phyloP scores from a whole-genome alignment of 2,329 filamentous ascomycete genomes.

The Ascochyta pisi region DNA sequence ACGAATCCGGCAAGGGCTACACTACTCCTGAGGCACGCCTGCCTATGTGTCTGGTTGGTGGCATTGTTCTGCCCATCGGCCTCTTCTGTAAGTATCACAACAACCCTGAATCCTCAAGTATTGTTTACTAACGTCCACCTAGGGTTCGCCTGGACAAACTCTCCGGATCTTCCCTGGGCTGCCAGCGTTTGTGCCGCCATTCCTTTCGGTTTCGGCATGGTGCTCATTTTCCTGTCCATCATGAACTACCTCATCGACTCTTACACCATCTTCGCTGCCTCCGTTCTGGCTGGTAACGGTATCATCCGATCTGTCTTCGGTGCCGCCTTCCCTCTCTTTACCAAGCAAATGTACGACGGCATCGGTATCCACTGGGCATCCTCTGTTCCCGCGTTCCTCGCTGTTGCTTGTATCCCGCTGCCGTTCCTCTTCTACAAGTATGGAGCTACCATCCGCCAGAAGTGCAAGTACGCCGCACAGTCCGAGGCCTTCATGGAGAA shows the following conservation, averaged over 20 bases:
- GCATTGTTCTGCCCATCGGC: slow-evolving; percentile 64
- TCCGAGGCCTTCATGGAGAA: slow-evolving; percentile 66
- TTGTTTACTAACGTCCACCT: not conserved
- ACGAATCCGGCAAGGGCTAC: slow-evolving; percentile 57
- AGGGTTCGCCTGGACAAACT: slow-evolving; percentile 53
- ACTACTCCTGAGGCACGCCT: slow-evolving; percentile 73
- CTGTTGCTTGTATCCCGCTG: slow-evolving; percentile 73
- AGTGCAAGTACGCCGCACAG: slow-evolving; percentile 74
- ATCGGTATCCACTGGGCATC: slow-evolving; percentile 76
- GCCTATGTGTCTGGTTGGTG: slow-evolving; percentile 67
- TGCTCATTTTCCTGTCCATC: slow-evolving; percentile 68
- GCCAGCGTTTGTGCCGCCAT: slow-evolving; percentile 59
- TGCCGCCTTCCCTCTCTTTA: slow-evolving; percentile 81
- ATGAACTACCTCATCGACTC: slow-evolving; percentile 54
- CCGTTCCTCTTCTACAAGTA: slow-evolving; percentile 80
- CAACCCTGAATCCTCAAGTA: not conserved
- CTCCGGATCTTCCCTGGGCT: slow-evolving; percentile 63
- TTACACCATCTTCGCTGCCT: slow-evolving; percentile 78
- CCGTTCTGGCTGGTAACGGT: slow-evolving; percentile 77
- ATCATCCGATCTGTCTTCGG: slow-evolving; percentile 80
- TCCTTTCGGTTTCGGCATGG: slow-evolving; percentile 66
- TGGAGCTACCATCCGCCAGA: slow-evolving; percentile 67
- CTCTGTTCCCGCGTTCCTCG: slow-evolving; percentile 75
- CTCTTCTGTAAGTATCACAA: slow-evolving; percentile 42
- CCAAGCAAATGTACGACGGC: slow-evolving; percentile 64